phyloP scores from a whole-genome alignment of 225 moss, liverwort and hornwort species.

The Lunularia cruciata region DNA sequence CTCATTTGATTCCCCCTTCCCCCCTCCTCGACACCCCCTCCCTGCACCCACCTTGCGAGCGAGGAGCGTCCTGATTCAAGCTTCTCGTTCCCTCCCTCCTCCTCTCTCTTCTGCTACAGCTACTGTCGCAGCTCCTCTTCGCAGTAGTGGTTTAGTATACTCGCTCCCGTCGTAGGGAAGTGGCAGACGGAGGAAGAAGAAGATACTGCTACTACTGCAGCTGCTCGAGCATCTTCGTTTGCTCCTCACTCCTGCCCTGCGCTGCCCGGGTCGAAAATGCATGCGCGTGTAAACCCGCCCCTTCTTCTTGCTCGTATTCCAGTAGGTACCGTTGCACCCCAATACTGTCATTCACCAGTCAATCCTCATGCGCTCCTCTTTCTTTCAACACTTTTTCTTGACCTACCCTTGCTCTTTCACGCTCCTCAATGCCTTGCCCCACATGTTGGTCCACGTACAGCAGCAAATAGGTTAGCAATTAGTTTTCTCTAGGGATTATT shows the following conservation, averaged over 20 bases:
- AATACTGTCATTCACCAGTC: too few species aligned
- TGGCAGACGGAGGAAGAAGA: neutral
- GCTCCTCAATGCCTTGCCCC: neutral
- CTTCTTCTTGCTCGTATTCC: too few species aligned
- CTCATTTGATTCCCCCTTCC: constrained; percentile 3
- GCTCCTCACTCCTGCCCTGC: neutral
- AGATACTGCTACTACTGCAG: neutral
- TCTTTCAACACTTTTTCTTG: too few species aligned
- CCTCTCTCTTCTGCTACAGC: neutral
- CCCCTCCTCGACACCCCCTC: neutral
- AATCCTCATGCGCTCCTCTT: too few species aligned
- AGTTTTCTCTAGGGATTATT: too few species aligned
- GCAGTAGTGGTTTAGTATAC: neutral
- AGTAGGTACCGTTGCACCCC: too few species aligned
- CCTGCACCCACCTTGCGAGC: neutral
- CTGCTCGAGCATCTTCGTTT: neutral
- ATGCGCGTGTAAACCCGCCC: too few species aligned
- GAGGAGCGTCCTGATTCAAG: neutral
- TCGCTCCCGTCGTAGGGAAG: neutral
- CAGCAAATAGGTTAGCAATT: too few species aligned
- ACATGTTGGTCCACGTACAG: too few species aligned
- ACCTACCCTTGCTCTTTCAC: neutral
- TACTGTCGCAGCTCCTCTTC: neutral
- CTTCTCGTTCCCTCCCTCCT: neutral
- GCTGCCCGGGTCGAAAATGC: neutral